A percentile compares a stretch with the other conserved stretches of the same genome.
Evolutionary conservation across 768 basidiomycete species (phyloP).

Genomic region (Boletus sensibilis): DNA sequence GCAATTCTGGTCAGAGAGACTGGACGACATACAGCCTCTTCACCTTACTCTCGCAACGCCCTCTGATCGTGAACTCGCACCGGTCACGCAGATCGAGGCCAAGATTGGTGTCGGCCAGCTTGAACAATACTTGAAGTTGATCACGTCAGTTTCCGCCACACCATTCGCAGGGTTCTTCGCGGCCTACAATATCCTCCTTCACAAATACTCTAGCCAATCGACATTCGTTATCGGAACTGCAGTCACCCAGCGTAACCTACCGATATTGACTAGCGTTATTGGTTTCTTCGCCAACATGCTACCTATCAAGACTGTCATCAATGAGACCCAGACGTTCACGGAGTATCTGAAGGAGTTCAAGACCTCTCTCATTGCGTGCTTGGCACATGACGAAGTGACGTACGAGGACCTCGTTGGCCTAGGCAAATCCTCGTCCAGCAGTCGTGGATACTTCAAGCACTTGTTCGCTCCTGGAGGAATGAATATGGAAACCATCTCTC

Average conservation of each 20-base stretch:
- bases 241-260: conserved; percentile 31
- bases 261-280: conserved; percentile 27
- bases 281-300: conserved; percentile 34
- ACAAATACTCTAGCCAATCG: conserved; percentile 33
- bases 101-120: conserved; percentile 19
- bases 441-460: conserved; percentile 33
- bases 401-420: conserved; percentile 32
- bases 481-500: conserved; percentile 27
- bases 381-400: conserved; percentile 30
- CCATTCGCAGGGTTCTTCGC: conserved; percentile 33
- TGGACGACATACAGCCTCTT: conserved; percentile 16
- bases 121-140: conserved; percentile 21
- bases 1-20: conserved; percentile 25
- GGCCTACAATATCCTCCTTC: conserved; percentile 32
- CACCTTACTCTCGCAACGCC: conserved; percentile 28
- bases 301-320: conserved; percentile 28
- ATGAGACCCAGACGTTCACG: conserved; percentile 24
- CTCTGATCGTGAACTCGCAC: conserved; percentile 27
- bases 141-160: conserved; percentile 19
- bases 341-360: conserved; percentile 28
- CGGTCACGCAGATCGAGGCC: conserved; percentile 30
- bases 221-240: conserved; percentile 31
- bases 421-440: conserved; percentile 23
- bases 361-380: conserved; percentile 19
- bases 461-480: conserved; percentile 32